Evolutionary conservation across 2,329 filamentous ascomycete genomes (phyloP).

Genomic region (Emergomyces africanus): DNA sequence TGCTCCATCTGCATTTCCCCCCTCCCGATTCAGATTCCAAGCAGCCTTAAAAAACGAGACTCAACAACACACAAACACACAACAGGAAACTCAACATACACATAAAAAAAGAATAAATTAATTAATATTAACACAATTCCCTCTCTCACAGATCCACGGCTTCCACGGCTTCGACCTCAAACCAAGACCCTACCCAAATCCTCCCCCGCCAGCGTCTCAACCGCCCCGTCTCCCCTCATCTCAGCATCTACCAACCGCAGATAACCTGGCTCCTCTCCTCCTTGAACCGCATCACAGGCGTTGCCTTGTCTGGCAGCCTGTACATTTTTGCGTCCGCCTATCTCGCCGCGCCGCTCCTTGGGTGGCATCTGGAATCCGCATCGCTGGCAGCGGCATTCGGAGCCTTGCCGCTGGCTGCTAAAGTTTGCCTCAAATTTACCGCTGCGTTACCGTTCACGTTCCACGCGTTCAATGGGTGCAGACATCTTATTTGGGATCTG

Average conservation of each 20-base stretch:
- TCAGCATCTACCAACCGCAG: constrained; percentile 72
- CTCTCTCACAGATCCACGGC: constrained; percentile 12
- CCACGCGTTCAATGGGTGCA: constrained; percentile 55
- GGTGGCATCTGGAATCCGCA: constrained; percentile 54
- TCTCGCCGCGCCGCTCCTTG: constrained; percentile 63
- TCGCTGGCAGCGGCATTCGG: constrained; percentile 53
- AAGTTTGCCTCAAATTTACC: constrained; percentile 46
- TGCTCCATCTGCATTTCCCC: neutral
- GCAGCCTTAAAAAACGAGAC: neutral
- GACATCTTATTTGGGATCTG: constrained; percentile 60
- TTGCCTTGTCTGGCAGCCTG: constrained; percentile 55
- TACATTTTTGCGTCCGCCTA: constrained; percentile 75
- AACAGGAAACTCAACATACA: constrained; percentile 1
- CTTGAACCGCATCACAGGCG: constrained; percentile 75
- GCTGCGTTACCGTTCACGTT: constrained; percentile 55
- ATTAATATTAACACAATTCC: neutral
- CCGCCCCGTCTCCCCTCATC: constrained; percentile 75
- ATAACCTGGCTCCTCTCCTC: constrained; percentile 71
- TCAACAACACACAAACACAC: constrained; percentile 1
- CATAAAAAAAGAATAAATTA: neutral
- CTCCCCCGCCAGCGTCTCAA: constrained; percentile 68
- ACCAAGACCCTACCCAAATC: constrained; percentile 36
- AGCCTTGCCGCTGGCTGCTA: constrained; percentile 45
- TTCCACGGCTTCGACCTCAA: constrained; percentile 13
- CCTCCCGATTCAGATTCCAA: neutral